phyloP scores from a whole-genome alignment of 257 asterid species.

The Oldenlandia corymbosa region DNA sequence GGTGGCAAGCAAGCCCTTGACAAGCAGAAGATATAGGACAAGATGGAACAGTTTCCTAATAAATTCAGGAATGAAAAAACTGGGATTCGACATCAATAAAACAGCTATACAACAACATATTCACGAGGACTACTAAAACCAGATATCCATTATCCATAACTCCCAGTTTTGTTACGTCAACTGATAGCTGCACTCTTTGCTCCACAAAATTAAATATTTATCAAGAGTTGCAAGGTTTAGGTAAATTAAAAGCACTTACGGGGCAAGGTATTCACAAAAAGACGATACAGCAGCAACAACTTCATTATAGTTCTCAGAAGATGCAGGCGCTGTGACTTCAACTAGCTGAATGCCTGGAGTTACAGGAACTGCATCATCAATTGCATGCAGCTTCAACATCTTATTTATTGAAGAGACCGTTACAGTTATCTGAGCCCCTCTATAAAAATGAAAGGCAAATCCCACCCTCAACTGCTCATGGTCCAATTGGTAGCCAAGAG shows the following conservation, averaged over 20 bases:
- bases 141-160: neutral
- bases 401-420: conserved; percentile 81
- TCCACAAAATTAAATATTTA: neutral
- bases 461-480: conserved; percentile 91
- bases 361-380: conserved; percentile 83
- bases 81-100: neutral
- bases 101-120: neutral
- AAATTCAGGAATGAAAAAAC: neutral
- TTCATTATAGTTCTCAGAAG: conserved; percentile 80
- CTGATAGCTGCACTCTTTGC: neutral
- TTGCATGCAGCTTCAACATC: conserved; percentile 86
- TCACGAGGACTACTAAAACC: neutral
- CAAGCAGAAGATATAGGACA: no score
- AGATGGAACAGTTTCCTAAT: no score
- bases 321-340: conserved; percentile 89
- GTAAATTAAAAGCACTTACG: conserved; percentile 51
- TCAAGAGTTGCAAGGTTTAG: neutral
- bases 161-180: neutral
- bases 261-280: conserved; percentile 93
- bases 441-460: conserved; percentile 66
- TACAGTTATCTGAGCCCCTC: conserved; percentile 83
- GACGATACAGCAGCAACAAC: conserved; percentile 73
- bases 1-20: no score
- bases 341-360: conserved; percentile 95
- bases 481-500: conserved; percentile 85